A percentile compares a stretch with the other conserved stretches of the same genome.
phyloP scores from a whole-genome alignment of 306 rosid species.

The Pterocarpus macrocarpus region DNA sequence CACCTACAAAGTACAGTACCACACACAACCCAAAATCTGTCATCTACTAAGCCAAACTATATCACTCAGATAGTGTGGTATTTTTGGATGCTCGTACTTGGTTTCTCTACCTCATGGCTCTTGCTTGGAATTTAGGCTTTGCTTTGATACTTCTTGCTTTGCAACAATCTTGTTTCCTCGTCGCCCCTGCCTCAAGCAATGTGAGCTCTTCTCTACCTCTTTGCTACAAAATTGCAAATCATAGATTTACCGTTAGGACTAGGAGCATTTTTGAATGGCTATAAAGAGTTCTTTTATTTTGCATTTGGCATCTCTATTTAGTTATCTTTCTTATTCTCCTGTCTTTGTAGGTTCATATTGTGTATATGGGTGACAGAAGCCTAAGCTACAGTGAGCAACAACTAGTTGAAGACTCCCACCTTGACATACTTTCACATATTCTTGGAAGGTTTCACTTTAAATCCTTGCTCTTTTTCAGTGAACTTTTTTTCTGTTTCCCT shows the following conservation, averaged over 20 bases:
- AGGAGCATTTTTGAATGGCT: not conserved
- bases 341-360: conserved; percentile 65
- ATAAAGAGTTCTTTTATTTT: not conserved
- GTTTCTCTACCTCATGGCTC: conserved; percentile 52
- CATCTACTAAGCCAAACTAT: not conserved
- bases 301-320: not conserved
- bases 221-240: not conserved
- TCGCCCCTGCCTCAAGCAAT: conserved; percentile 54
- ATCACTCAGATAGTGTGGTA: not conserved
- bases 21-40: conserved; percentile 7
- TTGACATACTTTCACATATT: conserved; percentile 57
- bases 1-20: not conserved
- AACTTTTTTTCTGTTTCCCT: conserved; percentile 28
- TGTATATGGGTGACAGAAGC: conserved; percentile 61
- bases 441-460: conserved; percentile 61
- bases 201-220: conserved; percentile 46
- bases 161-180: conserved; percentile 43
- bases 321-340: conserved; percentile 28
- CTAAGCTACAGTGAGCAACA: conserved; percentile 48
- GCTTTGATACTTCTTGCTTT: conserved; percentile 44
- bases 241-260: no score
- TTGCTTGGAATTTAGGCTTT: conserved; percentile 40
- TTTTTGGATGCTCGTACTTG: conserved; percentile 6
- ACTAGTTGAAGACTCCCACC: conserved; percentile 63
- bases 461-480: conserved; percentile 6